Percentiles rank a stretch among this genome's conserved stretches.
Evolutionary conservation across 257 asterid genomes (phyloP).

Genomic region (Lycium ferocissimum): DNA sequence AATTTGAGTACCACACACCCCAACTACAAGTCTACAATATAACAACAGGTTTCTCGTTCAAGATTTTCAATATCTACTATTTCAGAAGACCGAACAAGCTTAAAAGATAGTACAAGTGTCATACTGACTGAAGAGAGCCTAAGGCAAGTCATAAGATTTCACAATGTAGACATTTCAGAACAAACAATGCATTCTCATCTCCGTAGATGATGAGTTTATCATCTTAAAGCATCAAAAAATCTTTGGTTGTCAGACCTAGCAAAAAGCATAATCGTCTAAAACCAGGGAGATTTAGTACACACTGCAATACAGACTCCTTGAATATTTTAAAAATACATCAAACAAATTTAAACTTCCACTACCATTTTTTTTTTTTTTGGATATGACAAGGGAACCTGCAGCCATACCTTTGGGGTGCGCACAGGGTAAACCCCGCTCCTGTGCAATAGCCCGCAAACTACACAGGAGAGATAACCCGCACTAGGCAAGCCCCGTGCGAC

Average conservation of each 20-base stretch:
- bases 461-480: too few relatives aligned
- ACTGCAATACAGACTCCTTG: background rate
- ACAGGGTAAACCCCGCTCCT: too few relatives aligned
- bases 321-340: background rate
- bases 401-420: too few relatives aligned
- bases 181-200: background rate
- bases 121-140: background rate
- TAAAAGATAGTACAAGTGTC: background rate
- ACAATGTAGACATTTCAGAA: background rate
- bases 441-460: too few relatives aligned
- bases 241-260: background rate
- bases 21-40: background rate
- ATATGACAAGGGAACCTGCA: too few relatives aligned
- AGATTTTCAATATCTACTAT: background rate
- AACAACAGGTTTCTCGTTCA: background rate
- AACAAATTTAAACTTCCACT: background rate
- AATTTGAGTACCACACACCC: background rate
- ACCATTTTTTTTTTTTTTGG: background rate
- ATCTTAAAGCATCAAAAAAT: background rate
- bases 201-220: background rate
- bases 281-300: background rate
- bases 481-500: too few relatives aligned
- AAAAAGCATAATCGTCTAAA: background rate
- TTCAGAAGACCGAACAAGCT: background rate
- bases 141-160: background rate